Evolutionary conservation across 495 filamentous ascomycete species (phyloP).

Genomic region (Tuber calosporum): DNA sequence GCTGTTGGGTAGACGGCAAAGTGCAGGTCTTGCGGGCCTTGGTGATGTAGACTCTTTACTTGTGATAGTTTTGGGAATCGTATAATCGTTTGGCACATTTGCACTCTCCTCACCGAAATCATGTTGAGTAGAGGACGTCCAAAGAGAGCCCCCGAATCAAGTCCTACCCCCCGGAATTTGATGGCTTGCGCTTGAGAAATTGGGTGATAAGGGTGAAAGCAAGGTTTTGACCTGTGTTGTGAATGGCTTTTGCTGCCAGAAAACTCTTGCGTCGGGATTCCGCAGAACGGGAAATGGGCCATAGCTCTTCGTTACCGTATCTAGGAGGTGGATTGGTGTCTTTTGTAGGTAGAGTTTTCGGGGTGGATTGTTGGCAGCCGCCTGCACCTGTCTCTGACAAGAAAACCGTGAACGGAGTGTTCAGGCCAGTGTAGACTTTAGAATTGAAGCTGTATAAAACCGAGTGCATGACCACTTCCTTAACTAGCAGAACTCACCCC

Average conservation of each 20-base stretch:
- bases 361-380: too few relatives aligned
- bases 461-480: background rate
- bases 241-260: background rate
- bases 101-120: background rate
- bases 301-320: background rate
- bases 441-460: background rate
- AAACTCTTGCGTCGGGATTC: background rate
- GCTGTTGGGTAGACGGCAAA: background rate
- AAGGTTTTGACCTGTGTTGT: background rate
- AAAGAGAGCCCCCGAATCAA: background rate
- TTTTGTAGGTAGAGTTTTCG: too few relatives aligned
- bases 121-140: background rate
- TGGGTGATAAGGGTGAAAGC: too few relatives aligned
- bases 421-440: too few relatives aligned
- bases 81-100: background rate
- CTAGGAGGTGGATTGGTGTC: too few relatives aligned
- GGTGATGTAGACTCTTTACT: background rate
- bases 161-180: background rate
- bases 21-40: too few relatives aligned
- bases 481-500: background rate
- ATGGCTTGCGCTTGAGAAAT: background rate
- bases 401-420: too few relatives aligned
- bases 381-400: background rate
- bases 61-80: background rate
- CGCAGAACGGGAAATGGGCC: background rate